Conservation (phyloP, 257 asterid genomes). For the Anisodus tanguticus region DNA sequence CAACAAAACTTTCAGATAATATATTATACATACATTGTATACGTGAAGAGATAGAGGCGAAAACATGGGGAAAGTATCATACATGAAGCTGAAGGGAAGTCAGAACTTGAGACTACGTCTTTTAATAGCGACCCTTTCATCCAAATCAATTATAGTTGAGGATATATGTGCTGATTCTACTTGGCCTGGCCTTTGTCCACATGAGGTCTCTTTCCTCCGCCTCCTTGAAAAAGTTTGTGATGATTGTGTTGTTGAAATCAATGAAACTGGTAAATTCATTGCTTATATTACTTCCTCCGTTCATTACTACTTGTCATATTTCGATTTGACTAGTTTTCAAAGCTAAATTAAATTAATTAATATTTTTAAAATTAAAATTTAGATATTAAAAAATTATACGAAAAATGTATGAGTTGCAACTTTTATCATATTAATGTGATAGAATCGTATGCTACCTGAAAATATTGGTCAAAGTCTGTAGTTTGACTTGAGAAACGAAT, state of each 20-base stretch:
- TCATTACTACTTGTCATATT: too few relatives aligned
- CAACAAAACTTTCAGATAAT: neutral
- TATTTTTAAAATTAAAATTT: too few relatives aligned
- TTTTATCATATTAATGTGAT: too few relatives aligned
- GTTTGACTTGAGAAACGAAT: too few relatives aligned
- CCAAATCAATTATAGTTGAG: conserved; percentile 70
- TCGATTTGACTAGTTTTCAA: too few relatives aligned
- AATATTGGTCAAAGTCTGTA: too few relatives aligned
- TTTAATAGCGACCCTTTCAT: conserved; percentile 73
- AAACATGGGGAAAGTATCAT: conserved; percentile 57
- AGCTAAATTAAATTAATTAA: too few relatives aligned
- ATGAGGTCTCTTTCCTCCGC: conserved; percentile 81
- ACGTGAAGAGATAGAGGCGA: neutral
- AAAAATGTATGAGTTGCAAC: too few relatives aligned
- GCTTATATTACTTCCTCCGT: neutral
- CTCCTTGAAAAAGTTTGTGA: conserved; percentile 76
- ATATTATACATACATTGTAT: neutral
- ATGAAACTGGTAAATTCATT: conserved; percentile 65
- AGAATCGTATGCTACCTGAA: too few relatives aligned
- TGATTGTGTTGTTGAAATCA: conserved; percentile 72
- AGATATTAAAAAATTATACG: too few relatives aligned
- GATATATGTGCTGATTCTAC: conserved; percentile 78
- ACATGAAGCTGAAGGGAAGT: conserved; percentile 74
- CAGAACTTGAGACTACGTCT: conserved; percentile 74
- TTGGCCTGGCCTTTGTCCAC: conserved; percentile 73